Conservation (phyloP, 768 basidiomycete genomes). For the Russula lepida region DNA sequence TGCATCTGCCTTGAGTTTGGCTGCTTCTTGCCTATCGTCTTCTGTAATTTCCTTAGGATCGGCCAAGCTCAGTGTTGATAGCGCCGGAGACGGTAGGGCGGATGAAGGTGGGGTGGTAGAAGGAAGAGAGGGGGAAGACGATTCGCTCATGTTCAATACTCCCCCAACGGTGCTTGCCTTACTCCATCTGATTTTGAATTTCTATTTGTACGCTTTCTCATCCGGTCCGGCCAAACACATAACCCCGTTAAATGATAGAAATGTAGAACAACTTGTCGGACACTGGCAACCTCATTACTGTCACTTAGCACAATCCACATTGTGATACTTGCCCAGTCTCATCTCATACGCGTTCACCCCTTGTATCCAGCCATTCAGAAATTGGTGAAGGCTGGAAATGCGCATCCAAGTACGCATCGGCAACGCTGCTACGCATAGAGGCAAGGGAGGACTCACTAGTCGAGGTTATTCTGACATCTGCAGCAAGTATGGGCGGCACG, state of each 20-base stretch:
- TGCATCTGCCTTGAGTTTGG: slow-evolving; percentile 70
- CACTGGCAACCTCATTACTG: neutral
- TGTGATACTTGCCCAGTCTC: slow-evolving; percentile 58
- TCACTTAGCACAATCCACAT: slow-evolving; percentile 33
- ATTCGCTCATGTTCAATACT: slow-evolving; percentile 23
- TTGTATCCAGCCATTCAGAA: slow-evolving; percentile 64
- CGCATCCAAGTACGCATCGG: neutral
- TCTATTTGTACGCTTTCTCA: neutral
- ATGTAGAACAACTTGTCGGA: neutral
- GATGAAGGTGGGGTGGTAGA: slow-evolving; percentile 45
- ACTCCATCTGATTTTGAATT: neutral
- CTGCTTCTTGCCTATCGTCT: slow-evolving; percentile 58
- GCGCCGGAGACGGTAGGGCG: slow-evolving; percentile 50
- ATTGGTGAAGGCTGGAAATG: slow-evolving; percentile 49
- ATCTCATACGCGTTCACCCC: slow-evolving; percentile 45
- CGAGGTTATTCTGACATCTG: slow-evolving; percentile 74
- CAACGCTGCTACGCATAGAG: neutral
- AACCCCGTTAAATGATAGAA: neutral
- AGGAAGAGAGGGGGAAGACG: slow-evolving; percentile 33
- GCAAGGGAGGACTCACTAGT: slow-evolving; percentile 50
- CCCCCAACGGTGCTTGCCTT: neutral
- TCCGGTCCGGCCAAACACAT: slow-evolving; percentile 2
- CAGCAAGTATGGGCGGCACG: slow-evolving; percentile 54
- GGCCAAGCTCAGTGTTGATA: slow-evolving; percentile 41
- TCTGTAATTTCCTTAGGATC: slow-evolving; percentile 48